phyloP scores from a whole-genome alignment of 2,329 filamentous ascomycete genomes.

The Bipolaris victoriae region DNA sequence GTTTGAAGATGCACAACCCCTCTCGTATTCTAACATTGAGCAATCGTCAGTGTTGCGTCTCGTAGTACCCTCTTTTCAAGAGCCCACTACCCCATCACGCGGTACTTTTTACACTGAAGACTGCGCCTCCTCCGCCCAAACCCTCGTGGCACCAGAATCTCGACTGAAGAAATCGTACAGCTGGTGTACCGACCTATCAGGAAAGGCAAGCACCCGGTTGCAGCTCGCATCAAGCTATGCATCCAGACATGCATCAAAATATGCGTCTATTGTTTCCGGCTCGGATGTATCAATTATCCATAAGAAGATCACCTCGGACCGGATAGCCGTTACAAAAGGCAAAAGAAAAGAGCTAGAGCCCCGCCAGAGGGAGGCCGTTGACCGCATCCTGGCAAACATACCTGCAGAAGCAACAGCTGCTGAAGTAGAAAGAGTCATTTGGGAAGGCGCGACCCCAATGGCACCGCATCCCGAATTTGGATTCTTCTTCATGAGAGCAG shows the following conservation, averaged over 20 bases:
- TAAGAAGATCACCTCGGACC: conserved; percentile 35
- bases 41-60: conserved; percentile 2
- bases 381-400: conserved; percentile 39
- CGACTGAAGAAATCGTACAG: conserved; percentile 29
- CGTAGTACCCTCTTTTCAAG: conserved; percentile 21
- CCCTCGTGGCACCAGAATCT: conserved; percentile 25
- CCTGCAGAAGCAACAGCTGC: conserved; percentile 27
- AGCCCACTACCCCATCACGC: conserved; percentile 25
- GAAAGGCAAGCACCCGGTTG: conserved; percentile 17
- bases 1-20: conserved; percentile 25
- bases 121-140: conserved; percentile 27
- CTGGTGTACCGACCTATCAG: conserved; percentile 32
- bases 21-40: conserved; percentile 23
- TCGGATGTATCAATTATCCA: conserved; percentile 37
- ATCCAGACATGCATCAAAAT: conserved; percentile 18
- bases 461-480: conserved; percentile 39
- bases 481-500: conserved; percentile 37
- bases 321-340: conserved; percentile 36
- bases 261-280: conserved; percentile 31
- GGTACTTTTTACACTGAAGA: conserved; percentile 43
- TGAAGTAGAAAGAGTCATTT: conserved; percentile 39
- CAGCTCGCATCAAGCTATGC: conserved; percentile 9
- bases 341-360: conserved; percentile 34
- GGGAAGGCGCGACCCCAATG: conserved; percentile 42
- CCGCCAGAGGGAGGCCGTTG: conserved; percentile 34